Evolutionary conservation across 257 asterid genomes (phyloP).

Genomic region (Gentiana dahurica): DNA sequence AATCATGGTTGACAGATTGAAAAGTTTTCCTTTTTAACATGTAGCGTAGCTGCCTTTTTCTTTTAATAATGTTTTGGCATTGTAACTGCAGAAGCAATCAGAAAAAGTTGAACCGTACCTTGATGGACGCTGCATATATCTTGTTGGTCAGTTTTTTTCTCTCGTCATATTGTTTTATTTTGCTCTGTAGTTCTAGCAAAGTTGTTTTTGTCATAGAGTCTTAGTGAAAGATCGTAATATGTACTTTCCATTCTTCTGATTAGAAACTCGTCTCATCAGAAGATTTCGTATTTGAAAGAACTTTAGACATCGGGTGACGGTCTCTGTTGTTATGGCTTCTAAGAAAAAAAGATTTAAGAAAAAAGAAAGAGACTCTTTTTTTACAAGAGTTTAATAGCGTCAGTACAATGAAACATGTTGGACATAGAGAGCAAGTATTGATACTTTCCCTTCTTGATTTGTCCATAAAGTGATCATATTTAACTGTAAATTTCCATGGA

Average conservation of each 20-base stretch:
- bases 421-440: too few relatives aligned
- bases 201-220: too few relatives aligned
- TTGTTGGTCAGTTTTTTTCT: slow-evolving; percentile 59
- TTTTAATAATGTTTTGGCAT: slow-evolving; percentile 2
- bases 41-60: slow-evolving; percentile 10
- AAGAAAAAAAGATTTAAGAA: too few relatives aligned
- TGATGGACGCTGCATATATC: slow-evolving; percentile 68
- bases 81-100: slow-evolving; percentile 52
- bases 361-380: too few relatives aligned
- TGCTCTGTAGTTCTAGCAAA: background rate
- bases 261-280: too few relatives aligned
- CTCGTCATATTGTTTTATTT: background rate
- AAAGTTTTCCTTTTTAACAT: background rate
- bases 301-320: background rate
- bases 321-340: background rate
- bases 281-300: background rate
- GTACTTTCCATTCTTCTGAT: too few relatives aligned
- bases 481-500: too few relatives aligned
- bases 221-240: too few relatives aligned
- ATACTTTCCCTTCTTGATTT: too few relatives aligned
- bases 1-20: background rate
- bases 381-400: too few relatives aligned
- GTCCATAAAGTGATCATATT: too few relatives aligned
- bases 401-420: too few relatives aligned
- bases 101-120: slow-evolving; percentile 56